Evolutionary conservation across 345 rosid genomes (phyloP).

Genomic region (Turritis glabra): DNA sequence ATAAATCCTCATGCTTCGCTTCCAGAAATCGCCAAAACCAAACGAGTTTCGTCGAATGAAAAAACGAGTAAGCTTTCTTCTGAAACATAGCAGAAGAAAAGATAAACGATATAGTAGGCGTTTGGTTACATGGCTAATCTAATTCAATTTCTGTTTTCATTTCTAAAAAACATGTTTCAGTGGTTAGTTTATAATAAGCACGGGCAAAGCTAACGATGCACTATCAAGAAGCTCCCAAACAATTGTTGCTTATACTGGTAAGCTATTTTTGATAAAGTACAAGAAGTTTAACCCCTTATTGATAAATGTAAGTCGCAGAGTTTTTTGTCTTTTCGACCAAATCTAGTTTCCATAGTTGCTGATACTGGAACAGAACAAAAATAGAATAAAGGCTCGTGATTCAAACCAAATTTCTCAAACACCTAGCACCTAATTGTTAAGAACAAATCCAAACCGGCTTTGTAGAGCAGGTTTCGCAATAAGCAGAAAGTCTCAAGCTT

Average conservation of each 20-base stretch:
- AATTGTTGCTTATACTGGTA: constrained; percentile 14
- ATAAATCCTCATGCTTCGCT: neutral
- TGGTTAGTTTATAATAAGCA: neutral
- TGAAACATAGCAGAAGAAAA: neutral
- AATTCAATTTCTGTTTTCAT: neutral
- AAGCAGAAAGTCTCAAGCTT: constrained; percentile 21
- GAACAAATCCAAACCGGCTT: neutral
- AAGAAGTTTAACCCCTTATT: constrained; percentile 26
- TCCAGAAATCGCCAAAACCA: neutral
- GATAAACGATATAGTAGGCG: neutral
- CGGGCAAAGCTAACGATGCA: neutral
- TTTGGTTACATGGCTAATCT: neutral
- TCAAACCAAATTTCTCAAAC: constrained; percentile 2
- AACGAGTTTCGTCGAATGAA: neutral
- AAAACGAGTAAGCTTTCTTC: constrained; percentile 17
- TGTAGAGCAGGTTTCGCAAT: constrained; percentile 1
- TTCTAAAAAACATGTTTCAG: neutral
- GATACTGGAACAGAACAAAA: constrained; percentile 22
- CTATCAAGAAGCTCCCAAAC: neutral
- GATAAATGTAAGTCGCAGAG: constrained; percentile 18
- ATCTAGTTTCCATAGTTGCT: constrained; percentile 21
- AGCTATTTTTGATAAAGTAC: constrained; percentile 1
- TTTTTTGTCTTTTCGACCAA: constrained; percentile 2
- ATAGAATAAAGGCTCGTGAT: constrained; percentile 18
- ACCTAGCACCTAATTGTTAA: constrained; percentile 27